Base-by-base conservation (phyloP, 106 monocot genomes). In the Dendrobium chrysotoxum region DNA sequence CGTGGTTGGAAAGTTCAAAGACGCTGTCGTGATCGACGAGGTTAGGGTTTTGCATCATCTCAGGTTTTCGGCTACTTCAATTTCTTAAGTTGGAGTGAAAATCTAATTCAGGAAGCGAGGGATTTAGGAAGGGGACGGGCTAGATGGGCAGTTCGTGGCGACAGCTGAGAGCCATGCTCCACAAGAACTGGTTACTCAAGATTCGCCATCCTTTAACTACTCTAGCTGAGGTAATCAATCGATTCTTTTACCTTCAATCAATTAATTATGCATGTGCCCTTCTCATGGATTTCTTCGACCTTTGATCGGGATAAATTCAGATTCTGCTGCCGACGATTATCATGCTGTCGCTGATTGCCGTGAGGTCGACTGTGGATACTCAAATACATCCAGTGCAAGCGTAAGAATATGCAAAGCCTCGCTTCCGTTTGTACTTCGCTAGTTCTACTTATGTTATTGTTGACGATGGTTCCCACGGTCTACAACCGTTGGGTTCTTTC, bases 111-210 rank as follows among this genome's bases (percentile, higher is more conserved):
- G 61, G 61, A 61, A 61, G 15, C 35, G 35, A 70, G 31, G 70
- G 16, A 31, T 74, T 74, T 7, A n/a, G 74, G 41, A 74, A 40
- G 23, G 74, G 3, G 40, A 74, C 23, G 40, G 38, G 40, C 74
- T 16, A 42, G 41, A 74, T 74, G 41, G 41, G 40, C 0, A 74
- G 41, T n/a, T 74, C 84, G 25, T 18, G 50, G 82, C 82, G 82
- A 55, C 95, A 95, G 86, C 87, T 95, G 87, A 70, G 82, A 44
- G 92, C 93, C 80, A 91, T 95, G 88, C 93, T 95, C 83, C 90
- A 91, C 67, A 95, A 95, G 89, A 95, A 95, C 86, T 93, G 92
- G 95, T 89, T 95, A 54, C 91, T 95, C 75, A 95, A 95, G 81
- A 84, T 87, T 30, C 92, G 95, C 28, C 95, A 93, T 74, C 95